Conservation (phyloP, 1,284 basidiomycete genomes). For the Mycosarcoma maydis region DNA sequence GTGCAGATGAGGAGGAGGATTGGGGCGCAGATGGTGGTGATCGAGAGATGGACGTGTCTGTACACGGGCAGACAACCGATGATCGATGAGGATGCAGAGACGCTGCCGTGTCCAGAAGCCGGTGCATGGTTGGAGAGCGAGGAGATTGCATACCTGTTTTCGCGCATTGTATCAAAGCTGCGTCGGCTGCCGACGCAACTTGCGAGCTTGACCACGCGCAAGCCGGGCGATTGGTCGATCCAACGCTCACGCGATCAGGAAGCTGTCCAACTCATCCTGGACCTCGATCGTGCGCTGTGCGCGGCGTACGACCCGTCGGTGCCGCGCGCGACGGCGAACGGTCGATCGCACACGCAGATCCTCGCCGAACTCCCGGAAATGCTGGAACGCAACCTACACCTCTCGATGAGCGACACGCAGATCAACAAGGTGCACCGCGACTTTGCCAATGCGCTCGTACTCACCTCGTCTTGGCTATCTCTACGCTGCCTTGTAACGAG, state of each 20-base stretch:
- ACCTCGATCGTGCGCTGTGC: constrained; percentile 24
- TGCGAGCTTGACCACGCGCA: constrained; percentile 7
- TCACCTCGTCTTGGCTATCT: constrained; percentile 19
- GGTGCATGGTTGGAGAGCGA: constrained; percentile 7
- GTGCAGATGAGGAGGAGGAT: constrained; percentile 27
- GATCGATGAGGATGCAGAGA: constrained; percentile 30
- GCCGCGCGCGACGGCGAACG: neutral
- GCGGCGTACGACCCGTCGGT: constrained; percentile 12
- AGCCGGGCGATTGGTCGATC: constrained; percentile 19
- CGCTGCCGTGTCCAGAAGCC: constrained; percentile 1
- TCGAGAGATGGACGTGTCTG: constrained; percentile 24
- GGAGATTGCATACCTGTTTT: constrained; percentile 2
- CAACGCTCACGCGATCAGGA: constrained; percentile 23
- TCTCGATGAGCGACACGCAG: constrained; percentile 3
- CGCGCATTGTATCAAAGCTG: constrained; percentile 10
- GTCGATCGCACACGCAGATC: constrained; percentile 8
- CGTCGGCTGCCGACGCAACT: constrained; percentile 17
- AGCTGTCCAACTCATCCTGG: constrained; percentile 17
- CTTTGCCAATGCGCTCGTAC: constrained; percentile 30
- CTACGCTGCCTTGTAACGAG: constrained; percentile 16
- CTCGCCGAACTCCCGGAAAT: constrained; percentile 18
- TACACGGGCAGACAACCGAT: constrained; percentile 29
- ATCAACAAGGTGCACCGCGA: constrained; percentile 18
- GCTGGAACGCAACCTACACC: constrained; percentile 8
- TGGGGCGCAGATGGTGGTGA: constrained; percentile 8